These are phyloP conservation scores for Fusarium sambucinum DNA, from an alignment of 2,329 filamentous ascomycete genomes.

Conservation along the genomic window DNA sequence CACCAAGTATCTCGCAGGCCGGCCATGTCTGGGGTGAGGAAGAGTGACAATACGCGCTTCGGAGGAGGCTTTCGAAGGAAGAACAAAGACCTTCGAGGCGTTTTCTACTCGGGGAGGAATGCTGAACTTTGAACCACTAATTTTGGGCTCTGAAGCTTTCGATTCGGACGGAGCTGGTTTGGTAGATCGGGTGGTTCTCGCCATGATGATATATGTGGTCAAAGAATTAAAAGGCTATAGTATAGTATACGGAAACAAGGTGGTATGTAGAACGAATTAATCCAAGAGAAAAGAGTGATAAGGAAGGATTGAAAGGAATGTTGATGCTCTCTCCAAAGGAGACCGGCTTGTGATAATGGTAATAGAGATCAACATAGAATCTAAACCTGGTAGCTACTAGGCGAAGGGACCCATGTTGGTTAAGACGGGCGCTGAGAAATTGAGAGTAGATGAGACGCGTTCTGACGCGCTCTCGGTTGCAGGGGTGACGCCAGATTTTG, in stretches of 20 bases:
- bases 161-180: slow-evolving; percentile 50
- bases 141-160: slow-evolving; percentile 47
- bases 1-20: slow-evolving; percentile 70
- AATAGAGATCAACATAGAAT: slow-evolving; percentile 8
- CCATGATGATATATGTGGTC: slow-evolving; percentile 54
- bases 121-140: slow-evolving; percentile 55
- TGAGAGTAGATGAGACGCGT: slow-evolving; percentile 24
- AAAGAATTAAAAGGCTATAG: neutral
- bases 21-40: slow-evolving; percentile 67
- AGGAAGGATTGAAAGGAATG: neutral
- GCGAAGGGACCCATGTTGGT: slow-evolving; percentile 14
- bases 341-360: neutral
- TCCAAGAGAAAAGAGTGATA: neutral
- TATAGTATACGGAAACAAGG: neutral
- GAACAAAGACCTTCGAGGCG: slow-evolving; percentile 69
- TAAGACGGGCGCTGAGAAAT: slow-evolving; percentile 8
- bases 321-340: slow-evolving; percentile 8
- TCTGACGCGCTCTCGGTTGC: slow-evolving; percentile 32
- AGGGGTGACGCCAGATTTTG: slow-evolving; percentile 13
- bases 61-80: slow-evolving; percentile 67
- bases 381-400: neutral
- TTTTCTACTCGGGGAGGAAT: slow-evolving; percentile 57
- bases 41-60: slow-evolving; percentile 70
- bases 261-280: neutral
- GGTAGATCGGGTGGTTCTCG: slow-evolving; percentile 63